Conservation (phyloP, 2,329 filamentous ascomycete species). For the Metarhizium sp. region DNA sequence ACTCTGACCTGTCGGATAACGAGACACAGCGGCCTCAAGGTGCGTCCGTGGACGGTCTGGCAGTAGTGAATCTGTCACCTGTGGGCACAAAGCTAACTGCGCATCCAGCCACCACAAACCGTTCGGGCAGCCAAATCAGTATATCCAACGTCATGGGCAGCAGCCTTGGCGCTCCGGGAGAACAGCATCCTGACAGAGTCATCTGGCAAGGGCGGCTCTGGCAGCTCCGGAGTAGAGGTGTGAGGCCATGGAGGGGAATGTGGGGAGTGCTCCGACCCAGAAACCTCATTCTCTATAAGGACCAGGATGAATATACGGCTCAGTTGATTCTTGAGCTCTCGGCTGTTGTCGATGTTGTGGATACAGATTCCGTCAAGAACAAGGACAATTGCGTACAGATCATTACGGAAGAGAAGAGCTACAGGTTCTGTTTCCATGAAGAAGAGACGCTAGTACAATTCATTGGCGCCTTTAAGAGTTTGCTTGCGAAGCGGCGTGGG, state of each 20-base stretch:
- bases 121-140: slow-evolving; percentile 56
- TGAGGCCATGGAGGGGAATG: slow-evolving; percentile 88
- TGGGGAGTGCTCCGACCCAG: slow-evolving; percentile 87
- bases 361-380: slow-evolving; percentile 77
- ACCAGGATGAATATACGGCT: slow-evolving; percentile 82
- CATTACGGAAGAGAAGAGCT: slow-evolving; percentile 85
- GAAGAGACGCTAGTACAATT: slow-evolving; percentile 79
- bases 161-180: slow-evolving; percentile 24
- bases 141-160: slow-evolving; percentile 21
- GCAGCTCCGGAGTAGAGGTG: slow-evolving; percentile 68
- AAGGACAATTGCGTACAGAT: slow-evolving; percentile 86
- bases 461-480: slow-evolving; percentile 84
- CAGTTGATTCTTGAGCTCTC: slow-evolving; percentile 71
- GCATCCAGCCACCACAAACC: slow-evolving; percentile 21
- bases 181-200: slow-evolving; percentile 74
- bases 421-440: slow-evolving; percentile 64
- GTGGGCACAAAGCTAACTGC: background rate
- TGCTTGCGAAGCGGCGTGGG: slow-evolving; percentile 62
- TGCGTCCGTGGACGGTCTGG: slow-evolving; percentile 42
- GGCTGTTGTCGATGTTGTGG: slow-evolving; percentile 79
- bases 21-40: slow-evolving; percentile 40
- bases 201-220: slow-evolving; percentile 89
- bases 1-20: slow-evolving; percentile 78
- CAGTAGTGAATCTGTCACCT: slow-evolving; percentile 16
- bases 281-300: slow-evolving; percentile 85